Evolutionary conservation across 2,329 filamentous ascomycete genomes (phyloP).

Genomic region (Mariannaea sp.): DNA sequence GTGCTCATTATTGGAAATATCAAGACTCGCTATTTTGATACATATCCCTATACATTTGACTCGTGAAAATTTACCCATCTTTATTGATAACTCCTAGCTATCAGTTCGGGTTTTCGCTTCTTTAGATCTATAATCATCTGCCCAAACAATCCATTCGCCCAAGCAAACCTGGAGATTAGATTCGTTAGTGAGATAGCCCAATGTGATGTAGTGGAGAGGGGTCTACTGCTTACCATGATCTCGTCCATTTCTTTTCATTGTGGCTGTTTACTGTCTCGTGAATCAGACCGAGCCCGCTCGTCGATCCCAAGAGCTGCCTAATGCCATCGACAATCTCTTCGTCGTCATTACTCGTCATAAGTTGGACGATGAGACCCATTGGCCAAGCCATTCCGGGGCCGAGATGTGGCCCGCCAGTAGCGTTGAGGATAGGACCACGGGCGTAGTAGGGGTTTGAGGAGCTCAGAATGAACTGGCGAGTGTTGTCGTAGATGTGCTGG

Average conservation of each 20-base stretch:
- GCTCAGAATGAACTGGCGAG: slow-evolving; percentile 74
- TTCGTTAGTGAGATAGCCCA: not conserved
- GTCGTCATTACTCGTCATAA: slow-evolving; percentile 77
- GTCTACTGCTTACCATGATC: slow-evolving; percentile 41
- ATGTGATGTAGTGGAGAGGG: no score
- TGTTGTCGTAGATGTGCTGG: slow-evolving; percentile 70
- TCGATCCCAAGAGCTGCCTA: slow-evolving; percentile 67
- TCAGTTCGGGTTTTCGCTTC: slow-evolving; percentile 71
- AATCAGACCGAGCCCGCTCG: slow-evolving; percentile 74
- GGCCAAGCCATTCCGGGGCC: slow-evolving; percentile 80
- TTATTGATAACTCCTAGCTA: slow-evolving; percentile 55
- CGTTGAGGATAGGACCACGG: slow-evolving; percentile 56
- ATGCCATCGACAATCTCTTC: slow-evolving; percentile 74
- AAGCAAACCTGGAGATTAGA: slow-evolving; percentile 70
- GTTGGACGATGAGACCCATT: slow-evolving; percentile 80
- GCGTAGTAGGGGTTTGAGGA: slow-evolving; percentile 75
- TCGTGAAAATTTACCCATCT: slow-evolving; percentile 11
- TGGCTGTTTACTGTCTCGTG: slow-evolving; percentile 64
- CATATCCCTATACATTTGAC: slow-evolving; percentile 1
- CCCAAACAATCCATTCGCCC: slow-evolving; percentile 88
- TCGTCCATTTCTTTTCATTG: slow-evolving; percentile 41
- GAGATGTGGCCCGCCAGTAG: slow-evolving; percentile 57
- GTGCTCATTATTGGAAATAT: not conserved
- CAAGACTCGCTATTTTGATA: not conserved
- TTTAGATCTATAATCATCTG: slow-evolving; percentile 80